Base-by-base conservation (phyloP, 176 grass and related monocot genomes). In the Cenchrus fungigraminus region DNA sequence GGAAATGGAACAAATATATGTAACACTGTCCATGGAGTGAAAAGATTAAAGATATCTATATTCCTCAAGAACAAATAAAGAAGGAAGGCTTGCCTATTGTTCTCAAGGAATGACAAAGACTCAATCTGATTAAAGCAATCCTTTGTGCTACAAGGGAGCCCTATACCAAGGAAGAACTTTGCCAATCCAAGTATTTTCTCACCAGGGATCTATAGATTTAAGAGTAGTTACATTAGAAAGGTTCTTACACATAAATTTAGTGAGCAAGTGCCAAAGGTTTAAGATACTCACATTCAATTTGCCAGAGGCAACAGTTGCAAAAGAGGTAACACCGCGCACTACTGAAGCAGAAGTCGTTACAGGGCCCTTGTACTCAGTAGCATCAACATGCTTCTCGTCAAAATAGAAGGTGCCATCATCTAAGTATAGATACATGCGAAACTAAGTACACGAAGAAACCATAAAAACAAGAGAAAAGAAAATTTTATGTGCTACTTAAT, bases 361-460 rank as follows among this genome's bases (percentile, higher is more conserved):
- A 49, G 97, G 92, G 37, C 97, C 91, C 88, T 92, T 99, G 44
- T 99, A 94, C 86, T 92, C 94, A 20, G 73, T 78, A 81, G 46
- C 82, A 87, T 99, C 97, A 80, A 91, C 83, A 86, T 97, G 84
- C 84, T 97, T 99, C 77, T 99, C 97, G 46, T 99, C 94, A 61
- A 99, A 99, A 90, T 97, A 99, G 57, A 92, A 91, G 34, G 88
- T 92, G 52, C 94, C 92, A 66, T 99, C 97, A 71, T 94, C 97
- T 99, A 68, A 31, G 65, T 45, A 87, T 71, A 50, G 66, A 78
- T 67, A 79, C 8, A 89, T 54, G 67, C 71, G 17, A 57, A 71
- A 22, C 16, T 45, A 86, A 83, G 8, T 54, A 76, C 9, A 63
- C 43, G 17, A 40, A 54, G 16, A 68, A 56, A 74, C 9, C 45